Evolutionary conservation across 23 red algal genomes (phyloP).

Genomic region (Agarophyton chilense): DNA sequence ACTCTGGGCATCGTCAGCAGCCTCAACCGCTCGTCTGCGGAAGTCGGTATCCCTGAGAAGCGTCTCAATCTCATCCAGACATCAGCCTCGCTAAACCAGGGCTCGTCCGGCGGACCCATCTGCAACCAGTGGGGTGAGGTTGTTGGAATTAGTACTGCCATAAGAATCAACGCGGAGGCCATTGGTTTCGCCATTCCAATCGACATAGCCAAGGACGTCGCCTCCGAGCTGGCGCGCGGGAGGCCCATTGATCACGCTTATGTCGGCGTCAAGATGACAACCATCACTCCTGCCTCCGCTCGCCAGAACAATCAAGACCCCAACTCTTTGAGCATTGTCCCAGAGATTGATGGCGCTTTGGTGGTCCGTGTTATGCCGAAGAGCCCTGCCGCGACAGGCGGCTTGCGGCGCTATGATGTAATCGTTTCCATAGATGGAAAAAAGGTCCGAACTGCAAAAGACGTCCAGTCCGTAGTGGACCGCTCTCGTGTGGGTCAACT

Average conservation of each 20-base stretch:
- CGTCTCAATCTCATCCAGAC: conserved; percentile 99
- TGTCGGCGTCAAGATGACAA: conserved; percentile 94
- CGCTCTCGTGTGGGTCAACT: conserved; percentile 85
- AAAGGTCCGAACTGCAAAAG: conserved; percentile 73
- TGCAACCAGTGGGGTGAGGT: conserved; percentile 99
- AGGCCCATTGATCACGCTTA: conserved; percentile 93
- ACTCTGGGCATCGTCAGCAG: conserved; percentile 95
- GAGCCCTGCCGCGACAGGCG: conserved; percentile 90
- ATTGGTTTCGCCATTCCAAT: conserved; percentile 99
- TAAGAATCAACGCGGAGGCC: conserved; percentile 95
- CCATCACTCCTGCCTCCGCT: conserved; percentile 82
- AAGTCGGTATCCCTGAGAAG: conserved; percentile 99
- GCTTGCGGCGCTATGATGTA: conserved; percentile 93
- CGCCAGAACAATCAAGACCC: conserved; percentile 95
- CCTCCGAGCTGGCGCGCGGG: conserved; percentile 77
- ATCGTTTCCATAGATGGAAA: conserved; percentile 91
- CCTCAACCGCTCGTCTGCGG: conserved; percentile 90
- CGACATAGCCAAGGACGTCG: conserved; percentile 88
- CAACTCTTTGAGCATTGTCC: conserved; percentile 88
- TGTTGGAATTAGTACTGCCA: conserved; percentile 94
- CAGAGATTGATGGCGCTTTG: conserved; percentile 93
- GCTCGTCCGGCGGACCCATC: conserved; percentile 90
- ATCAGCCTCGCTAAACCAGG: conserved; percentile 92
- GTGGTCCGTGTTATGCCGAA: conserved; percentile 93
- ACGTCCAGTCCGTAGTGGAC: conserved; percentile 88